phyloP scores from a whole-genome alignment of 2,329 filamentous ascomycete species.

The Curvularia verruculosa region DNA sequence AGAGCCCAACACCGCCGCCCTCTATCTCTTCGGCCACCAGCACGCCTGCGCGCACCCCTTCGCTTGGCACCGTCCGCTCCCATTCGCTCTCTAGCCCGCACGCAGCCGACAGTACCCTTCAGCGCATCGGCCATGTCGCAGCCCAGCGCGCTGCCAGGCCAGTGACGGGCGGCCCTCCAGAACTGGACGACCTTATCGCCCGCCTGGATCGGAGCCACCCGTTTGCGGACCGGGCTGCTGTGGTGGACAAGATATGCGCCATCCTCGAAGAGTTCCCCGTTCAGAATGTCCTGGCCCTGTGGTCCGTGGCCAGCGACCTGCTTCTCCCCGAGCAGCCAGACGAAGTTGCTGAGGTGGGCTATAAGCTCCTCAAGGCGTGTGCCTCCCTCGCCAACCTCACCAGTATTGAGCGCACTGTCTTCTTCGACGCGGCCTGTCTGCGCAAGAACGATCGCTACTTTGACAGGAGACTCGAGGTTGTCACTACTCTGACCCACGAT shows the following conservation, averaged over 20 bases:
- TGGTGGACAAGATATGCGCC: slow-evolving; percentile 41
- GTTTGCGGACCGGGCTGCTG: slow-evolving; percentile 39
- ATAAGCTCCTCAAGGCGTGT: slow-evolving; percentile 44
- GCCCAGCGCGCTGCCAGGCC: slow-evolving; percentile 25
- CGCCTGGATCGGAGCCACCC: slow-evolving; percentile 37
- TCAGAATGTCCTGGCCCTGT: slow-evolving; percentile 46
- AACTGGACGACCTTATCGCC: slow-evolving; percentile 41
- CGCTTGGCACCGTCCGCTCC: slow-evolving; percentile 30
- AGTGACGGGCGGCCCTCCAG: slow-evolving; percentile 46
- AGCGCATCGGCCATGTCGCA: slow-evolving; percentile 34
- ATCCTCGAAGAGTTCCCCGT: slow-evolving; percentile 47
- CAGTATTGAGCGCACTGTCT: slow-evolving; percentile 46
- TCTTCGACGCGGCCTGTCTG: slow-evolving; percentile 46
- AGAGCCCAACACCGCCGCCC: slow-evolving; percentile 41
- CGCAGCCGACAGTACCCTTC: slow-evolving; percentile 36
- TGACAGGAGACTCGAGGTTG: slow-evolving; percentile 43
- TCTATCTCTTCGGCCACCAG: slow-evolving; percentile 39
- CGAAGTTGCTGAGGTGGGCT: slow-evolving; percentile 43
- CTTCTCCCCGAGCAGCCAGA: slow-evolving; percentile 42
- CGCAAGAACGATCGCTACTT: slow-evolving; percentile 39
- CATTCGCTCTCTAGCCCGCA: slow-evolving; percentile 31
- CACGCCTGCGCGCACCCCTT: slow-evolving; percentile 40
- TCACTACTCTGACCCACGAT: slow-evolving; percentile 45
- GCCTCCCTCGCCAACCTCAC: slow-evolving; percentile 43
- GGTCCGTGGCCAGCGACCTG: slow-evolving; percentile 48